These are phyloP conservation scores for Xerocomellus dryophilus DNA, from an alignment of 768 basidiomycete genomes.

Conservation along the genomic window DNA sequence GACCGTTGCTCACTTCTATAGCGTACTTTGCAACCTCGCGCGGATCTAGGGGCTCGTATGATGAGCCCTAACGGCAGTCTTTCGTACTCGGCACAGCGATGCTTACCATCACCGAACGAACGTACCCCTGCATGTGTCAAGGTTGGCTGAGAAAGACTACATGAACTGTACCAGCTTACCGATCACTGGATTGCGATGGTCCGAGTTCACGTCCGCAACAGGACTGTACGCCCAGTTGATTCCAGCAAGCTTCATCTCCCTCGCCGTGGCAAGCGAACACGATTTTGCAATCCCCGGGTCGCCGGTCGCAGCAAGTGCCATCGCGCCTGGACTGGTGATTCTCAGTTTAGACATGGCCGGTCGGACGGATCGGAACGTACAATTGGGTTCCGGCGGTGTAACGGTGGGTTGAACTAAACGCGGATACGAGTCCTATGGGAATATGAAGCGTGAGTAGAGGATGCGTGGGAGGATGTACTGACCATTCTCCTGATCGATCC, in stretches of 20 bases:
- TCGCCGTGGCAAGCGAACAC: constrained; percentile 49
- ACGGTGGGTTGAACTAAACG: constrained; percentile 47
- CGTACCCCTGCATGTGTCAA: constrained; percentile 48
- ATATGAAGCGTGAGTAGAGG: background rate
- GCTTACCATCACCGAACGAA: constrained; percentile 64
- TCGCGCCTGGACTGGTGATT: constrained; percentile 60
- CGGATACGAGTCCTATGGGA: constrained; percentile 59
- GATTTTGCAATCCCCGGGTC: constrained; percentile 44
- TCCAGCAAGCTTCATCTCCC: constrained; percentile 56
- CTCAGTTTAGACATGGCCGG: background rate
- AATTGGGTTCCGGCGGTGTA: constrained; percentile 60
- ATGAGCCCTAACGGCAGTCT: background rate
- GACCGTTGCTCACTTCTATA: constrained; percentile 45
- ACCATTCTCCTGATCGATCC: constrained; percentile 77
- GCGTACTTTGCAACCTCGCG: constrained; percentile 48
- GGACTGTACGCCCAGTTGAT: constrained; percentile 74
- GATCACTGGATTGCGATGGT: constrained; percentile 67
- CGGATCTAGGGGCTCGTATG: constrained; percentile 42
- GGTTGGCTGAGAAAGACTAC: background rate
- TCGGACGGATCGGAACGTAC: constrained; percentile 37
- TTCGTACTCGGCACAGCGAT: background rate
- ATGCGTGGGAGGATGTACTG: background rate
- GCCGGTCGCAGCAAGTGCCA: constrained; percentile 61
- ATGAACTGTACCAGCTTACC: constrained; percentile 37
- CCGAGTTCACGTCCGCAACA: constrained; percentile 71